Evolutionary conservation across 495 filamentous ascomycete species (phyloP).

Genomic region (Penicillium odoratum): DNA sequence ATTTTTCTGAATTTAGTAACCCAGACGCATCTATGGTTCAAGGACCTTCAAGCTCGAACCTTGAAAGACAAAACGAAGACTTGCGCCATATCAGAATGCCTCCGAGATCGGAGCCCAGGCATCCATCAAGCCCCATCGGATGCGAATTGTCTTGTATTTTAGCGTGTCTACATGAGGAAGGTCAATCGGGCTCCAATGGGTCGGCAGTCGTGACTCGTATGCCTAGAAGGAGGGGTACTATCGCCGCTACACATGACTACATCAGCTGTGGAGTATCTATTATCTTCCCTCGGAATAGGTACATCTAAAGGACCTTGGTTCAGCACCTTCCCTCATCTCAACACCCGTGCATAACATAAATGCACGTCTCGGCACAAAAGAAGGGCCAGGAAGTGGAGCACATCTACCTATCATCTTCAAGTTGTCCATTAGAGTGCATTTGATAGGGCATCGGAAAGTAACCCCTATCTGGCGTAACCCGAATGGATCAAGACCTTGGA

Average conservation of each 20-base stretch:
- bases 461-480: neutral
- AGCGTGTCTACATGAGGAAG: constrained; percentile 10
- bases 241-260: neutral
- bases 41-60: constrained; percentile 4
- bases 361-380: neutral
- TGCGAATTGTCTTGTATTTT: constrained; percentile 2
- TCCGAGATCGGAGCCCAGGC: constrained; percentile 23
- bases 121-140: constrained; percentile 6
- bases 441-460: constrained; percentile 7
- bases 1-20: neutral
- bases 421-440: neutral
- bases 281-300: neutral
- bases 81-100: constrained; percentile 8
- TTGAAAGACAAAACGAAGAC: constrained; percentile 4
- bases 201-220: neutral
- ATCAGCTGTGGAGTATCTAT: neutral
- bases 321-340: neutral
- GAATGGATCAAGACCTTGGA: constrained; percentile 1
- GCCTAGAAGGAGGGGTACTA: neutral
- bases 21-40: neutral
- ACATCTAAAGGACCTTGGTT: neutral
- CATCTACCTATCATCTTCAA: constrained; percentile 1
- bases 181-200: neutral
- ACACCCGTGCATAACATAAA: neutral
- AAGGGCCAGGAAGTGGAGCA: neutral